These are phyloP conservation scores for Camelina laxa DNA, from an alignment of 345 rosid genomes.

Conservation along the genomic window DNA sequence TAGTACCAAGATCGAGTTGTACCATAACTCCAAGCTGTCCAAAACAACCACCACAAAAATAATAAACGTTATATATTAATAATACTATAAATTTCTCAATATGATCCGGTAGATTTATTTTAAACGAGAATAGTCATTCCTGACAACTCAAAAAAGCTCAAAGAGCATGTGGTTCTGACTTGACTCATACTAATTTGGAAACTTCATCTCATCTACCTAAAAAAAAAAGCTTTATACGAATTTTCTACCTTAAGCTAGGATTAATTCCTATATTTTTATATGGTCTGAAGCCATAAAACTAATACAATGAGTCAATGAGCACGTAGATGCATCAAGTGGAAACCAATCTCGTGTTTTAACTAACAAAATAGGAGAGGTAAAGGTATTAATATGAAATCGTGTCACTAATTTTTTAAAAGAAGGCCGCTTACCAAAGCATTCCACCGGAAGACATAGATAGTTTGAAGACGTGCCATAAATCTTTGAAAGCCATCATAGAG, in stretches of 20 bases:
- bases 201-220: not conserved
- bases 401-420: not conserved
- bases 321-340: conserved; percentile 9
- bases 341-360: not conserved
- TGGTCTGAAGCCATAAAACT: no score
- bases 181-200: not conserved
- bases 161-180: conserved; percentile 3
- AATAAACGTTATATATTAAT: not conserved
- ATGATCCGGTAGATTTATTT: not conserved
- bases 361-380: not conserved
- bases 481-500: conserved; percentile 61
- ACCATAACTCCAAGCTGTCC: conserved; percentile 82
- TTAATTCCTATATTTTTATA: not conserved
- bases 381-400: not conserved
- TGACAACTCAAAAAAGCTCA: not conserved
- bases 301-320: not conserved
- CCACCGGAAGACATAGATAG: conserved; percentile 76
- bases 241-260: not conserved
- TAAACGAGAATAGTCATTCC: not conserved
- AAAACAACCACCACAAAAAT: not conserved
- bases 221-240: not conserved
- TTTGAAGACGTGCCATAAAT: conserved; percentile 68
- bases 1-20: conserved; percentile 73
- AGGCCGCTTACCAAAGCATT: conserved; percentile 65
- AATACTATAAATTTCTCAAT: not conserved